These are phyloP conservation scores for Fusarium xyrophilum DNA, from an alignment of 2,329 filamentous ascomycete species.

Conservation along the genomic window DNA sequence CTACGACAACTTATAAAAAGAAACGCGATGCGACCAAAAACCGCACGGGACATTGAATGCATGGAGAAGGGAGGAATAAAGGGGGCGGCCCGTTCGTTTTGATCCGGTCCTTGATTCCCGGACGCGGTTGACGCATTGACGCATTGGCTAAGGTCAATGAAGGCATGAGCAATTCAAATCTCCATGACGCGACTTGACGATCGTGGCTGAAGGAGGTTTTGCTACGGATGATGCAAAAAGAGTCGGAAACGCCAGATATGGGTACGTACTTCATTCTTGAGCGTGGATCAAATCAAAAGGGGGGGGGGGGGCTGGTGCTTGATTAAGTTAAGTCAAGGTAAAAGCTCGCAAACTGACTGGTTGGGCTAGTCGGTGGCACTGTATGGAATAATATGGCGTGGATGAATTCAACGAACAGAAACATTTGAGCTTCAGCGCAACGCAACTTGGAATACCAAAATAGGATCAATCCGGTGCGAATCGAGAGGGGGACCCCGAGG, in stretches of 20 bases:
- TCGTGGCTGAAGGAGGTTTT: slow-evolving; percentile 17
- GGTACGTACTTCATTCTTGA: slow-evolving; percentile 8
- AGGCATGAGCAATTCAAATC: slow-evolving; percentile 8
- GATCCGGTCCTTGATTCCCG: slow-evolving; percentile 22
- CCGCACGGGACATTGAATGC: slow-evolving; percentile 15
- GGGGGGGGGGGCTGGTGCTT: slow-evolving; percentile 34
- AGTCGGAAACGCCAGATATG: slow-evolving; percentile 20
- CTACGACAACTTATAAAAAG: slow-evolving; percentile 3
- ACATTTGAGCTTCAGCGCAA: slow-evolving; percentile 35
- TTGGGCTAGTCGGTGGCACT: slow-evolving; percentile 32
- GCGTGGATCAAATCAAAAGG: slow-evolving; percentile 30
- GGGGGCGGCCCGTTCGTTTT: slow-evolving; percentile 27
- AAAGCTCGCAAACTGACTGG: slow-evolving; percentile 16
- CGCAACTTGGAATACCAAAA: slow-evolving; percentile 33
- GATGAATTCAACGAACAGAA: slow-evolving; percentile 33
- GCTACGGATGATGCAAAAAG: neutral
- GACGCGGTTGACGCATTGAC: slow-evolving; percentile 31
- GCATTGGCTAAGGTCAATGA: slow-evolving; percentile 23
- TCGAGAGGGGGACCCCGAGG: neutral
- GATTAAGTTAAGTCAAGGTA: slow-evolving; percentile 4
- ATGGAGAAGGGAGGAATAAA: slow-evolving; percentile 25
- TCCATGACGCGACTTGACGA: slow-evolving; percentile 14
- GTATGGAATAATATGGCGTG: slow-evolving; percentile 34
- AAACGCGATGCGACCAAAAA: slow-evolving; percentile 25
- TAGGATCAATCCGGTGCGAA: slow-evolving; percentile 23